Conservation (phyloP, 2,329 filamentous ascomycete genomes). For the Aspergillus flavus region DNA sequence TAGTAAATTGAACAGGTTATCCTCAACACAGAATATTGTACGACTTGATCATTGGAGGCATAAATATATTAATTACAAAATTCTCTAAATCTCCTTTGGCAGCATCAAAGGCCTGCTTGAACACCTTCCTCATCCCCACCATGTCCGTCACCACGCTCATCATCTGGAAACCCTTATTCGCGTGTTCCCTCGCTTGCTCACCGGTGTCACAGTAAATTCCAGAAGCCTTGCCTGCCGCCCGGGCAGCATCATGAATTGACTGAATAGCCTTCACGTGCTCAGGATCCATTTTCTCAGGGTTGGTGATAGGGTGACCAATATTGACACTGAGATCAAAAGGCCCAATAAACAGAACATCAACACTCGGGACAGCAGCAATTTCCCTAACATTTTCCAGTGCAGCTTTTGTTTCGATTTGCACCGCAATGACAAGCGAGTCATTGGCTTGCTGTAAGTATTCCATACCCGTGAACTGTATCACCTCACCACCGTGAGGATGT, state of each 20-base stretch:
- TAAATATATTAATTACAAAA: too few species aligned
- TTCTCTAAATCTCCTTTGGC: not conserved
- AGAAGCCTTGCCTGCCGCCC: not conserved
- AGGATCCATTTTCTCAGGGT: not conserved
- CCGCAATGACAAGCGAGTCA: conserved; percentile 25
- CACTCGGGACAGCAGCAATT: conserved; percentile 53
- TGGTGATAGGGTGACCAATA: conserved; percentile 4
- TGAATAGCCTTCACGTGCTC: not conserved
- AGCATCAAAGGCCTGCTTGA: not conserved
- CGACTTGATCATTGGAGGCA: too few species aligned
- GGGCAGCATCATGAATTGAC: not conserved
- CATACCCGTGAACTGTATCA: not conserved
- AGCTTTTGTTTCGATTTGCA: conserved; percentile 38
- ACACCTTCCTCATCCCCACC: not conserved
- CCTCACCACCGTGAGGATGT: not conserved
- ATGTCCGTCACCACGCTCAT: conserved; percentile 1
- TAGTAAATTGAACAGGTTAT: too few species aligned
- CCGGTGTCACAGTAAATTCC: conserved; percentile 2
- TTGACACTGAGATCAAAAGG: conserved; percentile 50
- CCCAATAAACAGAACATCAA: conserved; percentile 55
- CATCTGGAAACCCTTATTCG: not conserved
- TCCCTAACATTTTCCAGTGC: conserved; percentile 41
- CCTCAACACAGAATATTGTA: too few species aligned
- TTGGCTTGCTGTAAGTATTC: conserved; percentile 58
- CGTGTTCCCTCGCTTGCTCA: not conserved